Conservation (phyloP, 257 asterid genomes). For the Ballota nigra region DNA sequence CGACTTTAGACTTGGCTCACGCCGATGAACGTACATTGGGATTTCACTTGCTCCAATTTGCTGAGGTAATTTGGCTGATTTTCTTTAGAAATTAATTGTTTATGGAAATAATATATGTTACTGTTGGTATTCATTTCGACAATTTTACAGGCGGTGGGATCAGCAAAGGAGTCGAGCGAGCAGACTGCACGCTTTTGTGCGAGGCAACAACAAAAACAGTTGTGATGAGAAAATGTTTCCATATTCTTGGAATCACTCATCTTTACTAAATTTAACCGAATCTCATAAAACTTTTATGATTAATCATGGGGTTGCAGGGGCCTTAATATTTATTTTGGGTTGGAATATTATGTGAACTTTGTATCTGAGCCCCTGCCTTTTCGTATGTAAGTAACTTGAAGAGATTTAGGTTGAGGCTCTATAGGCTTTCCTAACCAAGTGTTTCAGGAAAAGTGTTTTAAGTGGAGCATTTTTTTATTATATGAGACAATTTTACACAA, state of each 20-base stretch:
- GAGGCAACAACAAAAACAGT: slow-evolving; percentile 96
- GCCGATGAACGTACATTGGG: slow-evolving; percentile 75
- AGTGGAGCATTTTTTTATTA: too few relatives aligned
- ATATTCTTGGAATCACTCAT: slow-evolving; percentile 82
- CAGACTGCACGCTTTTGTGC: slow-evolving; percentile 75
- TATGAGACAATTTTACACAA: too few relatives aligned
- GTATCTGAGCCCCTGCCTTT: too few relatives aligned
- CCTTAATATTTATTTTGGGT: too few relatives aligned
- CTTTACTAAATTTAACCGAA: slow-evolving; percentile 80
- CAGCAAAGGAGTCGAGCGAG: slow-evolving; percentile 76
- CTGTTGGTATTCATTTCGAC: not conserved
- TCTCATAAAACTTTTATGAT: too few relatives aligned
- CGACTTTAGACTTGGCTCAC: slow-evolving; percentile 63
- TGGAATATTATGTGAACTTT: too few relatives aligned
- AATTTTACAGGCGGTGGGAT: slow-evolving; percentile 66
- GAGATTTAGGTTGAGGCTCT: too few relatives aligned
- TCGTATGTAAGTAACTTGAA: too few relatives aligned
- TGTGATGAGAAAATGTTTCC: slow-evolving; percentile 87
- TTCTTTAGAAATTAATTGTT: not conserved
- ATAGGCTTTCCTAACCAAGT: too few relatives aligned
- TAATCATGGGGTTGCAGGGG: too few relatives aligned
- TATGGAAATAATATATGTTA: too few relatives aligned
- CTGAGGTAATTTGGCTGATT: slow-evolving; percentile 58
- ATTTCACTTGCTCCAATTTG: slow-evolving; percentile 83
- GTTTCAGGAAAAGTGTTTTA: too few relatives aligned